Evolutionary conservation across 2,329 filamentous ascomycete genomes (phyloP), one percentile per base, ranked within the genome.

Genomic region (Fusarium brevicatenulatum): DNA sequence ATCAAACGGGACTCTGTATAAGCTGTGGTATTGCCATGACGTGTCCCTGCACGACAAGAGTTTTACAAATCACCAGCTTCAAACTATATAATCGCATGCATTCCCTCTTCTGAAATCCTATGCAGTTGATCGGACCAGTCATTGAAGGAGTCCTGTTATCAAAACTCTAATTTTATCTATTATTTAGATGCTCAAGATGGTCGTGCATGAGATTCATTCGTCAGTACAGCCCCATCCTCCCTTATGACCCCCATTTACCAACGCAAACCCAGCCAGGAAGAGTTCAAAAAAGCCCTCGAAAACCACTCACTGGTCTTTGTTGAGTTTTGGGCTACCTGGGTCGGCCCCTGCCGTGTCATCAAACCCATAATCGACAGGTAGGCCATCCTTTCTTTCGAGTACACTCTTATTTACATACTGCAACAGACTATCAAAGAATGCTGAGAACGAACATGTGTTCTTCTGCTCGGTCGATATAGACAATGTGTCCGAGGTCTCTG

Each of bases 201-300:
- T 44, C 10, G n/a, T 44, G 16, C n/a, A 25, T 18, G 42, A 18
- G 42, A 44, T 44, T 25, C 16, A 44, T 7, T 44, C 42, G n/a
- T 44, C 5, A 25, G 42, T 9, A 44, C 15, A 25, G 12, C 9
- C 7, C 40, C n/a, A 13, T 16, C 15, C 13, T 42, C 21, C 21
- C 21, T 5, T 0, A 4, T 3, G 18, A 11, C 15, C 15, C n/a
- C 4, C n/a, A 10, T 23, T 18, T 7, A 12, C 16, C 8, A 7
- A 43, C 10, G 8, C 1, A 5, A 2, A 2, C 1, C 1, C 10
- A 18, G 42, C n/a, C 4, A 18, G 10, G 2, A 23, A 43, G 42
- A 43, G n/a, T 43, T 18, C 42, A 23, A 18, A 23, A n/a, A 18
- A 23, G 42, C n/a, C 18, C 42, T 43, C 16, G 42, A 18, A 5